Percentiles rank a stretch among this genome's conserved stretches.
phyloP scores from a whole-genome alignment of 495 filamentous ascomycete species.

The Xylaria scruposa region DNA sequence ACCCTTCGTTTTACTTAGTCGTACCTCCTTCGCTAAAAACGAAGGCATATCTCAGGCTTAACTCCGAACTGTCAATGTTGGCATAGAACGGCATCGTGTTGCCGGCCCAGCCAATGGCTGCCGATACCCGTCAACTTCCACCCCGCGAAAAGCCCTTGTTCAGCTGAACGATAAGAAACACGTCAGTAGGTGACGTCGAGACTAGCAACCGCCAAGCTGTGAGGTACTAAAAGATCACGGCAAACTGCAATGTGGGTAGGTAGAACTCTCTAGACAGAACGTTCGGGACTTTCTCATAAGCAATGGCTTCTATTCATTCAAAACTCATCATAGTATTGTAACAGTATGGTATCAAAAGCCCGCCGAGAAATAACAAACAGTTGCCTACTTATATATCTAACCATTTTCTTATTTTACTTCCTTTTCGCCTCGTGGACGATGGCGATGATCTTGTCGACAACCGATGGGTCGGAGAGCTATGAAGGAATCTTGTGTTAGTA shows the following conservation, averaged over 20 bases:
- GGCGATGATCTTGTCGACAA: conserved; percentile 88
- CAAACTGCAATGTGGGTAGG: neutral
- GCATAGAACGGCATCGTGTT: neutral
- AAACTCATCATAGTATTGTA: conserved; percentile 22
- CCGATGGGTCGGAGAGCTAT: conserved; percentile 86
- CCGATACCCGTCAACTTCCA: neutral
- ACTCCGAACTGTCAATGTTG: neutral
- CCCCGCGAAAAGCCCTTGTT: neutral
- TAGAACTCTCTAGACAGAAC: neutral
- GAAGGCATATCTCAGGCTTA: neutral
- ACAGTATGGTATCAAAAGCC: conserved; percentile 32
- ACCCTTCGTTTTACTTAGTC: too few relatives aligned
- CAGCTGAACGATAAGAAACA: neutral
- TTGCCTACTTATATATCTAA: conserved; percentile 12
- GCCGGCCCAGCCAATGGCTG: neutral
- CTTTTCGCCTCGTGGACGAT: conserved; percentile 68
- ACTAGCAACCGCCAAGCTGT: neutral
- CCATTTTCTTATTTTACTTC: conserved; percentile 46
- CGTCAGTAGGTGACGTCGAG: neutral
- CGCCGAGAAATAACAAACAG: conserved; percentile 20
- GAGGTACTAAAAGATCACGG: neutral
- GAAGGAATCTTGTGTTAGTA: conserved; percentile 45
- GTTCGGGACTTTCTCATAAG: neutral
- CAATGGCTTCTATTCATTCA: conserved; percentile 12
- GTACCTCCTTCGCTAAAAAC: too few relatives aligned